Base-by-base conservation (phyloP, 192 early-diverging fungal species). In the Haplosporangium gracile region DNA sequence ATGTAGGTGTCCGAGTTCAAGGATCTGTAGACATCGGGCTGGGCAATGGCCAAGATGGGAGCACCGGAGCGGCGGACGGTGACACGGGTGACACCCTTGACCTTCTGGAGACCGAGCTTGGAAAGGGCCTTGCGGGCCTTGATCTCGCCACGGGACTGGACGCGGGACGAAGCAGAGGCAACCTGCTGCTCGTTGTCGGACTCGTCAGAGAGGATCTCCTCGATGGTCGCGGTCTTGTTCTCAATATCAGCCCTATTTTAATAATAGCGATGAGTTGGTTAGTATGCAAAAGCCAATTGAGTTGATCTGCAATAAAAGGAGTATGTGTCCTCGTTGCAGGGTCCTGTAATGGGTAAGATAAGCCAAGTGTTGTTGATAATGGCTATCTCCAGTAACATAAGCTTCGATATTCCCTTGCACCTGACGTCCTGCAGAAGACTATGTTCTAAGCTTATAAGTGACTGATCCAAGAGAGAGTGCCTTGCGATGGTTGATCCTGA, bases 121-220 rank as follows among this genome's bases (percentile, higher is more conserved):
- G 91, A 89, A 89, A 99, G 91, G 57, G 97, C 97, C 95, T 99
- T 99, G 88, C 98, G 94, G 70, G 98, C 97, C 95, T 99, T 98
- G 91, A 94, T 95, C 92, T 99, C 98, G 79, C 93, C 92, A 76
- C 95, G 95, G 90, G 92, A 94, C 90, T 96, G 95, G 72, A 85
- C 76, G 47, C 84, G 77, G 75, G 84, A 72, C 36, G 79, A 80
- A 29, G 60, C 60, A 65, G 84, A 68, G 55, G 71, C 47, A 26
- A 22, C 24, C 74, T 85, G 83, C 77, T 79, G 69, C 83, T 85
- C 83, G 70, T 68, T 40, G 71, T 85, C 83, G 53, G 78, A 76
- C 53, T 80, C 84, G 55, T 53, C 78, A 43, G 70, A 70, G 75
- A 72, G 75, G 81, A 86, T 86, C 84, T 86, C 84, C 84, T 86